Evolutionary conservation across 768 basidiomycete genomes (phyloP).

Genomic region (Cyclocybe aegerita): DNA sequence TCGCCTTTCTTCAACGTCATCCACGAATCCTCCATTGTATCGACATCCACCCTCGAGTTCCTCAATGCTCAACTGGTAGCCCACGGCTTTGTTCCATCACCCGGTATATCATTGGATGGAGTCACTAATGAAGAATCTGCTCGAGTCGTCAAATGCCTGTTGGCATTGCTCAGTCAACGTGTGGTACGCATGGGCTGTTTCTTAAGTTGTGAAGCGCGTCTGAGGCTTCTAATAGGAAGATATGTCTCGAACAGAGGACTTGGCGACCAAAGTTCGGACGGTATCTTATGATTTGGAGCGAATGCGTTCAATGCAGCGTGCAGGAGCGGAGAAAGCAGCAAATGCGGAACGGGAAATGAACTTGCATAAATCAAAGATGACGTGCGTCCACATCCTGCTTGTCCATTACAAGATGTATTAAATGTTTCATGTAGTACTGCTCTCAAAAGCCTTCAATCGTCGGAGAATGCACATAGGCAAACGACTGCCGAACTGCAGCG

Average conservation of each 20-base stretch:
- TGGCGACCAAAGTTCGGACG: slow-evolving; percentile 73
- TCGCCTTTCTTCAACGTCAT: slow-evolving; percentile 47
- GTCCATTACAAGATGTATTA: background rate
- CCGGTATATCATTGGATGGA: slow-evolving; percentile 70
- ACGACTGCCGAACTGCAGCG: slow-evolving; percentile 70
- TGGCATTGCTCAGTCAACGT: slow-evolving; percentile 73
- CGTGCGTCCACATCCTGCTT: slow-evolving; percentile 45
- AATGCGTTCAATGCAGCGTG: slow-evolving; percentile 60
- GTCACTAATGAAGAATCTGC: slow-evolving; percentile 55
- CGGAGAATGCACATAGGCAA: slow-evolving; percentile 70
- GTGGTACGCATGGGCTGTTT: slow-evolving; percentile 49
- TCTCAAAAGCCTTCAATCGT: slow-evolving; percentile 51
- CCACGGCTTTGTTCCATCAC: slow-evolving; percentile 68
- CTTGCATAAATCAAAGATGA: slow-evolving; percentile 66
- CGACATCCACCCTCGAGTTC: slow-evolving; percentile 69
- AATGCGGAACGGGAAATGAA: slow-evolving; percentile 80
- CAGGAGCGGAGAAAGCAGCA: slow-evolving; percentile 58
- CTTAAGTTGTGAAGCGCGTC: background rate
- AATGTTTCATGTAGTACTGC: slow-evolving; percentile 38
- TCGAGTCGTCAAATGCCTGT: slow-evolving; percentile 67
- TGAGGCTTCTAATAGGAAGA: slow-evolving; percentile 46
- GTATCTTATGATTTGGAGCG: slow-evolving; percentile 82
- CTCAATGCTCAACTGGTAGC: slow-evolving; percentile 81
- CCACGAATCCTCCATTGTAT: slow-evolving; percentile 45
- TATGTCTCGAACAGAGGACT: slow-evolving; percentile 74